A percentile compares a stretch with the other conserved stretches of the same genome.
phyloP scores from a whole-genome alignment of 2,329 filamentous ascomycete genomes.

The Aspergillus caelatus region DNA sequence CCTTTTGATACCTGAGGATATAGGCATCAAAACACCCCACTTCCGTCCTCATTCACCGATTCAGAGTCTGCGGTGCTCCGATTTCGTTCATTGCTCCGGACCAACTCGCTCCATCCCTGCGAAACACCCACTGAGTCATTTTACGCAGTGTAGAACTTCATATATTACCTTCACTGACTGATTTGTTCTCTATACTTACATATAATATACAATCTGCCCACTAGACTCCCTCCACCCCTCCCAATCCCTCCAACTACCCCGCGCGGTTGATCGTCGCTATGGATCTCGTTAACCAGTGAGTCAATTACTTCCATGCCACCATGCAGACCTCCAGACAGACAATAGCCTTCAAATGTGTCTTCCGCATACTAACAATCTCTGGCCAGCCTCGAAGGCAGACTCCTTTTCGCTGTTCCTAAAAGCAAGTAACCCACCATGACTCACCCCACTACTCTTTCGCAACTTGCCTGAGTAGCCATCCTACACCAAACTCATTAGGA shows the following conservation, averaged over 20 bases:
- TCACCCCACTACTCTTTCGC: conserved; percentile 17
- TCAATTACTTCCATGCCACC: conserved; percentile 20
- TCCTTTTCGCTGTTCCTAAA: conserved; percentile 97
- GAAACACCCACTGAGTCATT: background rate
- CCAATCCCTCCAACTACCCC: conserved; percentile 22
- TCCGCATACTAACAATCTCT: conserved; percentile 35
- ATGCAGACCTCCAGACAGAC: background rate
- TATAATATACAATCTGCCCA: background rate
- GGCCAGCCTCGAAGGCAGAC: conserved; percentile 80
- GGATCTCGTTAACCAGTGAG: conserved; percentile 66
- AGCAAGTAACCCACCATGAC: conserved; percentile 63
- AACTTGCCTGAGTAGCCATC: conserved; percentile 14
- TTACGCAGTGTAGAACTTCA: background rate
- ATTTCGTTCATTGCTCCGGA: background rate
- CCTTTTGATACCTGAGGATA: background rate
- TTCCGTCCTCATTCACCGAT: background rate
- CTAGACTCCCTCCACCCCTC: background rate
- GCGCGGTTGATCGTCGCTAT: conserved; percentile 41
- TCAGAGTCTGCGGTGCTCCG: conserved; percentile 12
- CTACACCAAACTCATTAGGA: conserved; percentile 20
- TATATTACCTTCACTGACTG: background rate
- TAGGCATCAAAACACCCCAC: background rate
- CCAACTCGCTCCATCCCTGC: background rate
- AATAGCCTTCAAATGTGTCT: conserved; percentile 10
- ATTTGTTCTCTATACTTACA: background rate